Evolutionary conservation across 2,329 filamentous ascomycete genomes (phyloP), one percentile per base, ranked within the genome.

Genomic region (Diplodia mutila): DNA sequence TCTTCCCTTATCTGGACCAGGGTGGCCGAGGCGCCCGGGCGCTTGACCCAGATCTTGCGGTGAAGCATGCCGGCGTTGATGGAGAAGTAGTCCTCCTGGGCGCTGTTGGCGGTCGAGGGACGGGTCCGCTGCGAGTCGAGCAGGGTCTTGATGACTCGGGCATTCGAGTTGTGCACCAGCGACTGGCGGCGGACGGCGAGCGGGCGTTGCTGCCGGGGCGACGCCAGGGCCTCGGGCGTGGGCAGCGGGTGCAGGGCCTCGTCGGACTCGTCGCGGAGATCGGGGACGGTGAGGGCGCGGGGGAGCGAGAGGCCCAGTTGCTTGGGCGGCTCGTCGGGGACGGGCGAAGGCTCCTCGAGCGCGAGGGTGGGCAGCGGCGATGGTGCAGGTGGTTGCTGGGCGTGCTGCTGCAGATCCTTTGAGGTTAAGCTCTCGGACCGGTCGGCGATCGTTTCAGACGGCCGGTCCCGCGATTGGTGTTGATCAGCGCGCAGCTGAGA

Each of bases 1-100:
- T 96, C 93, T 74, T 97, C 91, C 72, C 88, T 86, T 73, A 97
- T 91, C 69, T 90, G 89, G 66, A 99, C 90, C 74, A 95, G 85
- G 16, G 95, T 99, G 48, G 94, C 89, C 67, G 94, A 97, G 68
- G 90, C 91, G 71, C 90, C 87, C 23, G 91, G 91, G 74, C 94
- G 87, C 83, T 91, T 95, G 76, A 98, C 94, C 95, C 95, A 99
- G 73, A 98, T 89, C 84, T 97, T 97, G 77, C 92, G 87, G 68
- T 85, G 88, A 71, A 77, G 76, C 77, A 79, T 77, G 72, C 70
- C 66, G 70, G 75, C 69, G 75, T 71, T 72, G 74, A 75, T 70
- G 72, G 70, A 67, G 75, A 79, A 74, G 74, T 83, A 78, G 78
- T 81, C 80, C 71, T 77, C 74, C 70, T 76, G 70, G 34, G 11